phyloP scores from a whole-genome alignment of 768 basidiomycete species.

The Kwoniella dendrophila region DNA sequence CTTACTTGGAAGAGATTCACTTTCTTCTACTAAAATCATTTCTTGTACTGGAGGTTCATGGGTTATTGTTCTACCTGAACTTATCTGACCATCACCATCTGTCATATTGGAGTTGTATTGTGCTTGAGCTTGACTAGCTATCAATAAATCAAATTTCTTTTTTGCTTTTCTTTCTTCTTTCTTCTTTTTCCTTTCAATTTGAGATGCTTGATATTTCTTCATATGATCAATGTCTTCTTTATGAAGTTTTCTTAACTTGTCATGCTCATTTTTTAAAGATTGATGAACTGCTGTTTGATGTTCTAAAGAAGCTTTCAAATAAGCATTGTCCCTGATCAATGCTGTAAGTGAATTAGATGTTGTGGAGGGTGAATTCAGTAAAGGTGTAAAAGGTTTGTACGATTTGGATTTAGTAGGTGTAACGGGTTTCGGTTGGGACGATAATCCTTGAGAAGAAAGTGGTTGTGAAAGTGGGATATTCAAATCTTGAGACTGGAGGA shows the following conservation, averaged over 20 bases:
- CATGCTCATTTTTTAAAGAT: conserved; percentile 19
- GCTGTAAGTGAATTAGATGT: neutral
- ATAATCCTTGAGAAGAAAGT: neutral
- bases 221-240: conserved; percentile 34
- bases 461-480: conserved; percentile 15
- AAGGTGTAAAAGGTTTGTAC: conserved; percentile 3
- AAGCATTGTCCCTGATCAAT: neutral
- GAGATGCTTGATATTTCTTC: conserved; percentile 41
- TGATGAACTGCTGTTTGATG: conserved; percentile 31
- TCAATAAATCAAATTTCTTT: conserved; percentile 19
- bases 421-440: neutral
- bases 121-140: neutral
- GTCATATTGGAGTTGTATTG: no score
- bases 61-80: neutral
- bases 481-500: conserved; percentile 10
- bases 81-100: conserved; percentile 3
- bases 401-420: conserved; percentile 21
- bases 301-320: conserved; percentile 11
- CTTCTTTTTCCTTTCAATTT: conserved; percentile 23
- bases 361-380: conserved; percentile 3
- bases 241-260: conserved; percentile 26
- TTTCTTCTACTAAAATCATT: conserved; percentile 20
- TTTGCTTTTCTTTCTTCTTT: conserved; percentile 25
- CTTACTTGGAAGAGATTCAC: conserved; percentile 9
- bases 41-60: neutral